A percentile compares a stretch with the other conserved stretches of the same genome.
Evolutionary conservation across 192 early-diverging fungal species (phyloP).

Genomic region (Coemansia sp.): DNA sequence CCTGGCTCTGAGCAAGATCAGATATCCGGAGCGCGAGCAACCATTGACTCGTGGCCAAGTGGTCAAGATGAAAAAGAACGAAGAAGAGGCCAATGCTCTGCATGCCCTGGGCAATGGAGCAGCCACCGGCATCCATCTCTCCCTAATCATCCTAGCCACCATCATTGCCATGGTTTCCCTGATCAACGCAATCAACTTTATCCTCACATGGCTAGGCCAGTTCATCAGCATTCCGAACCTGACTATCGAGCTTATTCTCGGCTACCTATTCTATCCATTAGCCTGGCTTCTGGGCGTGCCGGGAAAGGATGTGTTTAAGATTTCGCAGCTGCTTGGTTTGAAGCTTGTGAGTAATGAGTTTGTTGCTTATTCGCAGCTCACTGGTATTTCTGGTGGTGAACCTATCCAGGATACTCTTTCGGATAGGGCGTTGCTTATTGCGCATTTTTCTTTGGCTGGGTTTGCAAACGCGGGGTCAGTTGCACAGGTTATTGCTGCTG

Average conservation of each 20-base stretch:
- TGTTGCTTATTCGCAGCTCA: conserved; percentile 60
- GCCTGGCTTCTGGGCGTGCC: conserved; percentile 68
- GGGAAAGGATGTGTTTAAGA: conserved; percentile 47
- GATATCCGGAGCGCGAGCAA: conserved; percentile 74
- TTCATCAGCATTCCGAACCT: conserved; percentile 55
- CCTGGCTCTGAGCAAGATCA: conserved; percentile 77
- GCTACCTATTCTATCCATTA: conserved; percentile 72
- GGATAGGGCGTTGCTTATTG: conserved; percentile 50
- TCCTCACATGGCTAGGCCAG: conserved; percentile 67
- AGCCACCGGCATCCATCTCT: conserved; percentile 72
- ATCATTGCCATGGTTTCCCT: conserved; percentile 74
- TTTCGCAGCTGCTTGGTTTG: conserved; percentile 63
- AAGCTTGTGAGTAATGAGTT: conserved; percentile 88
- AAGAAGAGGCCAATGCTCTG: conserved; percentile 69
- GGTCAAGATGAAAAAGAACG: conserved; percentile 53
- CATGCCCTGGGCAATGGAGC: conserved; percentile 83
- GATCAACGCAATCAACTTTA: conserved; percentile 62
- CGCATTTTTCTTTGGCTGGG: conserved; percentile 74
- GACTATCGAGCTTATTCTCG: conserved; percentile 63
- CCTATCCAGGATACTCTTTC: conserved; percentile 39
- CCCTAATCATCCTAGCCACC: conserved; percentile 69
- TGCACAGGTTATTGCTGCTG: conserved; percentile 76
- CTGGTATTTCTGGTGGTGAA: conserved; percentile 9
- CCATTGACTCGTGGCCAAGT: conserved; percentile 65
- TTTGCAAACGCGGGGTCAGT: conserved; percentile 84